phyloP scores from a whole-genome alignment of 2,329 filamentous ascomycete species.

The Juglanconis oblonga region DNA sequence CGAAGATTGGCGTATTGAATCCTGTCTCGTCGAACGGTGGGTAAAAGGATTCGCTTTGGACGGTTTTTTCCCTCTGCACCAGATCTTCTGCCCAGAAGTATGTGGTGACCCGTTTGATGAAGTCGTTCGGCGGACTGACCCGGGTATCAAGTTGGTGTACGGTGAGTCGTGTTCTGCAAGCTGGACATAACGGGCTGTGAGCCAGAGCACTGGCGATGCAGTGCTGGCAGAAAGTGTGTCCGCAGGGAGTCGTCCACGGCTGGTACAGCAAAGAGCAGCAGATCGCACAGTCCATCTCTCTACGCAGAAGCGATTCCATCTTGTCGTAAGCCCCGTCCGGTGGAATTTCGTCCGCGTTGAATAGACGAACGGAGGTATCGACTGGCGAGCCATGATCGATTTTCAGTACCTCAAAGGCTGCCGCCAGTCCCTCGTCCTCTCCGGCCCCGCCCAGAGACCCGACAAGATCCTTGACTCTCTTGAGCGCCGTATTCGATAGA shows the following conservation, averaged over 20 bases:
- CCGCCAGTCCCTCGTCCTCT: conserved; percentile 58
- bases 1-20: conserved; percentile 68
- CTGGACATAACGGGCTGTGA: conserved; percentile 67
- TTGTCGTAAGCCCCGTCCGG: conserved; percentile 46
- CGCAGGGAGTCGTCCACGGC: conserved; percentile 79
- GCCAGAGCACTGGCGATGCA: conserved; percentile 73
- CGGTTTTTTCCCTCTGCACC: conserved; percentile 51
- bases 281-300: conserved; percentile 83
- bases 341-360: conserved; percentile 25
- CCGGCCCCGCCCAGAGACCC: conserved; percentile 36
- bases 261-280: conserved; percentile 81
- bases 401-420: conserved; percentile 63
- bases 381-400: conserved; percentile 57
- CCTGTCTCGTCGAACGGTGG: conserved; percentile 42
- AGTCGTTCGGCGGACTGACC: conserved; percentile 55
- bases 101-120: conserved; percentile 61
- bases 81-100: conserved; percentile 69
- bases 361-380: conserved; percentile 37
- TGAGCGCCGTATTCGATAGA: conserved; percentile 68
- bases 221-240: conserved; percentile 82
- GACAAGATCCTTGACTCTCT: conserved; percentile 46
- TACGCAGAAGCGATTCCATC: conserved; percentile 59
- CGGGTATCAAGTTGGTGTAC: conserved; percentile 42
- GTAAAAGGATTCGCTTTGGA: conserved; percentile 55
- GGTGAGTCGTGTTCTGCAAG: conserved; percentile 67